Evolutionary conservation across 768 basidiomycete genomes (phyloP).

Genomic region (Thelephora aurantiotincta): DNA sequence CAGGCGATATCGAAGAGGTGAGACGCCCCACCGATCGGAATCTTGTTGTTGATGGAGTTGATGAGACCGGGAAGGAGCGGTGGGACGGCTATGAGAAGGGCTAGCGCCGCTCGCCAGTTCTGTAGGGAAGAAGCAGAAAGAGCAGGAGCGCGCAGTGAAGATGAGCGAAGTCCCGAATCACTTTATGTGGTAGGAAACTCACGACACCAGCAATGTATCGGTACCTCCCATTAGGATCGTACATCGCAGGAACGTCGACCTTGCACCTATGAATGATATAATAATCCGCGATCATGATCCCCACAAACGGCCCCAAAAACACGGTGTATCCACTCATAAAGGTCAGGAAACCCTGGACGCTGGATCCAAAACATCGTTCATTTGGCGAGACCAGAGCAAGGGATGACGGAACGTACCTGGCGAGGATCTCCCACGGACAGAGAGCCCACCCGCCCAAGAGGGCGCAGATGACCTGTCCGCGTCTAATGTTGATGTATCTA

Average conservation of each 20-base stretch:
- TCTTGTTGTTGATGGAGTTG: slow-evolving; percentile 50
- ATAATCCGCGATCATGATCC: slow-evolving; percentile 55
- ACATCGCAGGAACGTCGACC: slow-evolving; percentile 78
- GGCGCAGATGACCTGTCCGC: slow-evolving; percentile 66
- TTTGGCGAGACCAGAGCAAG: slow-evolving; percentile 2
- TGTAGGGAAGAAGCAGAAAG: slow-evolving; percentile 14
- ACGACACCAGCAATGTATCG: slow-evolving; percentile 65
- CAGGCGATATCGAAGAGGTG: slow-evolving; percentile 61
- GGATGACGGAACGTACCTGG: slow-evolving; percentile 16
- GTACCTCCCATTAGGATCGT: slow-evolving; percentile 67
- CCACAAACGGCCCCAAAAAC: slow-evolving; percentile 76
- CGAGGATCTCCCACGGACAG: slow-evolving; percentile 80
- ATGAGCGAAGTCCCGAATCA: too few species aligned
- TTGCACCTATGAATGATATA: slow-evolving; percentile 63
- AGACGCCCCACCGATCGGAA: slow-evolving; percentile 43
- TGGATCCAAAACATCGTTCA: slow-evolving; percentile 3
- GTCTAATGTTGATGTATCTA: slow-evolving; percentile 64
- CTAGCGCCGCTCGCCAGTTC: slow-evolving; percentile 74
- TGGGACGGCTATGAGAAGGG: slow-evolving; percentile 52
- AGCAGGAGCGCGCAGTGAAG: too few species aligned
- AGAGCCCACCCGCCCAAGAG: slow-evolving; percentile 74
- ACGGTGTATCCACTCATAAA: slow-evolving; percentile 82
- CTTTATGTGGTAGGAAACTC: slow-evolving; percentile 16
- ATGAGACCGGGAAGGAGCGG: slow-evolving; percentile 70
- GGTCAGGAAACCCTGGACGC: slow-evolving; percentile 50